A percentile compares a stretch with the other conserved stretches of the same genome.
These are phyloP conservation scores for Globisporangium alternatum DNA, from an alignment of 352 stramenopile species.

Conservation along the genomic window DNA sequence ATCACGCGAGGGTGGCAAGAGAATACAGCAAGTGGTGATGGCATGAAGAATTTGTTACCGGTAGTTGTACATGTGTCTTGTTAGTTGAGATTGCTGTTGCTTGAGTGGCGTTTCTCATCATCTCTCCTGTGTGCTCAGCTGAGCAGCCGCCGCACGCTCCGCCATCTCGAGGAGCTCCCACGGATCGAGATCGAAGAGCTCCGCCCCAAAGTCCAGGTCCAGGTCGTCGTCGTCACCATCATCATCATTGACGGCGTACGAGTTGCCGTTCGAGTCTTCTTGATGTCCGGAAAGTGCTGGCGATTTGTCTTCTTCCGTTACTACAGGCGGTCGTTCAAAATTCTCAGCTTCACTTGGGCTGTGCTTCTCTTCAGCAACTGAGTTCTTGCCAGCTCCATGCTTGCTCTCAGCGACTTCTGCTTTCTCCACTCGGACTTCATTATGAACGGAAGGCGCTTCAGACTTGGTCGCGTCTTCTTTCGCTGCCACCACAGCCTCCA, in stretches of 20 bases:
- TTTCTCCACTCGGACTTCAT: background rate
- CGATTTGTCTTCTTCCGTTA: background rate
- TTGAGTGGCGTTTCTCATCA: background rate
- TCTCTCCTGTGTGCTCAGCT: background rate
- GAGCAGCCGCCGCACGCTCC: conserved; percentile 7
- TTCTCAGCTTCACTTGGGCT: background rate
- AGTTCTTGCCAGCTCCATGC: background rate
- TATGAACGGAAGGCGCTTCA: background rate
- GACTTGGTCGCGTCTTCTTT: background rate
- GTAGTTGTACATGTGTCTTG: conserved; percentile 7
- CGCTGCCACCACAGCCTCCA: background rate
- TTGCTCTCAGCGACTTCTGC: background rate
- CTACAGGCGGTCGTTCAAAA: background rate
- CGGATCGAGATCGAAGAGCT: conserved; percentile 9
- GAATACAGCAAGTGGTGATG: background rate
- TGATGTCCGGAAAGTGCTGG: background rate
- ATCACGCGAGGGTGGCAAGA: background rate
- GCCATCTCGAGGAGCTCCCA: conserved; percentile 16
- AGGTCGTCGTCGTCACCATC: conserved; percentile 10
- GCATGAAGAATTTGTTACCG: background rate
- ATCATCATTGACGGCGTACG: background rate
- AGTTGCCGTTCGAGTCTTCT: background rate
- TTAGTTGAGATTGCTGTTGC: background rate
- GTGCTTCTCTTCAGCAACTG: background rate
- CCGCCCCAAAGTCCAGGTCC: conserved; percentile 5